Percentiles rank a stretch among this genome's conserved stretches.
phyloP scores from a whole-genome alignment of 495 filamentous ascomycete genomes.

The Lophiotrema nucula region DNA sequence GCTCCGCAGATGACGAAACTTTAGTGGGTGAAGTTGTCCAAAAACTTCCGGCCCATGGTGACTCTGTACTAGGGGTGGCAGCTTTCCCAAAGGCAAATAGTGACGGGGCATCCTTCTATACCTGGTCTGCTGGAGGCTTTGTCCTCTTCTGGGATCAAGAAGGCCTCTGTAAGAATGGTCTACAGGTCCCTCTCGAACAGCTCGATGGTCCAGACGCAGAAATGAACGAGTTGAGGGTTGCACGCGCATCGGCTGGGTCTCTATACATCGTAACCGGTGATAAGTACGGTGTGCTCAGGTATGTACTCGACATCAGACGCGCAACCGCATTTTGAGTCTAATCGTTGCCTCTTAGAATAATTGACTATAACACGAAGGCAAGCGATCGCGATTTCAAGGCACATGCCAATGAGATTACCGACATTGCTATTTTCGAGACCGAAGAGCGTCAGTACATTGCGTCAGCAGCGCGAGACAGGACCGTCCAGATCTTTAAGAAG shows the following conservation, averaged over 20 bases:
- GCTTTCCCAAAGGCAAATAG: slow-evolving; percentile 56
- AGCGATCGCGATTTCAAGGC: slow-evolving; percentile 71
- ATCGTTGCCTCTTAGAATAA: slow-evolving; percentile 42
- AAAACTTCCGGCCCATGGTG: slow-evolving; percentile 68
- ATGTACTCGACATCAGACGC: no score
- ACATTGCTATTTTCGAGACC: slow-evolving; percentile 66
- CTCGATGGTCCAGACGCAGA: slow-evolving; percentile 50
- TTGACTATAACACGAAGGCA: slow-evolving; percentile 45
- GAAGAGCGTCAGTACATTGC: slow-evolving; percentile 62
- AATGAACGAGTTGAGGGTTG: slow-evolving; percentile 73
- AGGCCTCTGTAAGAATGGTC: slow-evolving; percentile 63
- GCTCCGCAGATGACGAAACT: slow-evolving; percentile 21
- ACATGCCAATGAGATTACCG: slow-evolving; percentile 81
- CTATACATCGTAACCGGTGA: slow-evolving; percentile 77
- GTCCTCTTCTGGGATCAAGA: slow-evolving; percentile 78
- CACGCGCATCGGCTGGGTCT: slow-evolving; percentile 59
- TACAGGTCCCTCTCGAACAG: slow-evolving; percentile 69
- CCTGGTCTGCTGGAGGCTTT: slow-evolving; percentile 76
- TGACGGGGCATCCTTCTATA: slow-evolving; percentile 71
- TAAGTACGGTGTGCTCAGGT: slow-evolving; percentile 77
- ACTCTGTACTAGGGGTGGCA: slow-evolving; percentile 74
- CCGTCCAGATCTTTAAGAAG: slow-evolving; percentile 78
- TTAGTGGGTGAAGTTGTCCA: slow-evolving; percentile 35
- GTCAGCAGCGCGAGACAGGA: slow-evolving; percentile 82
- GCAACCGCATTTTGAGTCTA: neutral